Conservation (phyloP, 306 rosid species). For the Trichosanthes truncata region DNA sequence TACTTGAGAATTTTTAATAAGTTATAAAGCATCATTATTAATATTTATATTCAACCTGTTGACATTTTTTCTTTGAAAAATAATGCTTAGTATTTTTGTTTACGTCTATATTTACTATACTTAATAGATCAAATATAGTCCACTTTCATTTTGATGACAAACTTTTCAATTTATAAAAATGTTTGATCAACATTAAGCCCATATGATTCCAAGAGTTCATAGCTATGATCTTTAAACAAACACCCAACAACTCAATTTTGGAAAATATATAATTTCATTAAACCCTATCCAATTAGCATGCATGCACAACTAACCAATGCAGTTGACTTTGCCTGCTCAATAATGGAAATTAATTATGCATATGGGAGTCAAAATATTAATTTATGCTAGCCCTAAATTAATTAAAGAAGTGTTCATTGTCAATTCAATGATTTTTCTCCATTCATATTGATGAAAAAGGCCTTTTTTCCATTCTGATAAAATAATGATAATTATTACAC, state of each 20-base stretch:
- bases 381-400: background rate
- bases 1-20: background rate
- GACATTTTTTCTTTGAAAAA: background rate
- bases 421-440: background rate
- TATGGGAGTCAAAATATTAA: background rate
- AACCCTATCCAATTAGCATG: constrained; percentile 7
- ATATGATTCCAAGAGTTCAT: background rate
- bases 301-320: background rate
- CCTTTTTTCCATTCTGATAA: background rate
- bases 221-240: background rate
- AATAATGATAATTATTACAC: background rate
- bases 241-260: background rate
- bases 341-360: background rate
- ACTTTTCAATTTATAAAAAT: background rate
- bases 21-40: background rate
- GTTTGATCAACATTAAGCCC: background rate
- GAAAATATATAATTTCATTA: background rate
- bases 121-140: background rate
- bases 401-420: background rate
- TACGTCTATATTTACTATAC: too few species aligned
- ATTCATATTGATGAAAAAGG: background rate
- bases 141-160: background rate
- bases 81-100: too few species aligned
- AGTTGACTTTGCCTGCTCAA: constrained; percentile 9
- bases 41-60: background rate